These are phyloP conservation scores for Pichia nakasei DNA, from an alignment of 805 yeast species.

Conservation along the genomic window DNA sequence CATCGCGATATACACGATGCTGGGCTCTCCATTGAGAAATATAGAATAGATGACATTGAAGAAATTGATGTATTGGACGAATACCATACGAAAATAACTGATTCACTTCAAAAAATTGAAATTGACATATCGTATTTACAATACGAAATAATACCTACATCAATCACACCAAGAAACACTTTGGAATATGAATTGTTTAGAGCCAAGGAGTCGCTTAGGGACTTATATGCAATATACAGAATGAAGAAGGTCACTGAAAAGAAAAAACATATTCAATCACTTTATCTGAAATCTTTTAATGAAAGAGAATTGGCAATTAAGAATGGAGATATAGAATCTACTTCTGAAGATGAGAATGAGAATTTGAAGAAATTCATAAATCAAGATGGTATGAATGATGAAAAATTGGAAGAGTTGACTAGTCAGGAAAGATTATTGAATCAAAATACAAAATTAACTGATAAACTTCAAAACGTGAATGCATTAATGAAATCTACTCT, in stretches of 20 bases:
- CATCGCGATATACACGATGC: background rate
- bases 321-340: background rate
- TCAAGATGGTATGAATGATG: constrained; percentile 17
- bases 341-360: background rate
- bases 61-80: background rate
- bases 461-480: constrained; percentile 38
- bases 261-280: constrained; percentile 11
- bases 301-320: constrained; percentile 4
- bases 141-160: constrained; percentile 8
- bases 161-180: constrained; percentile 1
- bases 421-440: constrained; percentile 34
- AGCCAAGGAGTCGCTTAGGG: constrained; percentile 18
- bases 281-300: constrained; percentile 8
- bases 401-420: constrained; percentile 20
- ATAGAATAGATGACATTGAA: background rate
- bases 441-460: constrained; percentile 39
- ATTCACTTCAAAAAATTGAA: background rate
- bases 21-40: background rate
- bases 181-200: constrained; percentile 11
- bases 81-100: background rate
- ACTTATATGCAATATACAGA: constrained; percentile 22
- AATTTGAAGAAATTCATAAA: background rate
- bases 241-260: constrained; percentile 21
- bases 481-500: constrained; percentile 41
- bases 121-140: constrained; percentile 12